Conservation (phyloP, 768 basidiomycete genomes). For the Leccinum uliginosum region DNA sequence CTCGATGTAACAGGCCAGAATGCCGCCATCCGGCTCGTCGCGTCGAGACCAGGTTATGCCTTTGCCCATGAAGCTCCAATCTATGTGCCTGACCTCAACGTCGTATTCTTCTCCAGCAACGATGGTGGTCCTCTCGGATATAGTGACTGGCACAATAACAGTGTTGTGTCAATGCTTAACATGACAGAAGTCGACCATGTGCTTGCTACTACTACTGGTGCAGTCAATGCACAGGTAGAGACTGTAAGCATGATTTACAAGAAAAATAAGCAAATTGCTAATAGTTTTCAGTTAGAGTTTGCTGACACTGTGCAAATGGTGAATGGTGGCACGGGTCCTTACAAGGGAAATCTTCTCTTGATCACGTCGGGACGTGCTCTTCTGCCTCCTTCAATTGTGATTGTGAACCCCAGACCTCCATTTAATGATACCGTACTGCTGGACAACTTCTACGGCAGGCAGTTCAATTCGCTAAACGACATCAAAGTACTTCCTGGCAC, state of each 20-base stretch:
- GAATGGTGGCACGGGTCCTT: conserved; percentile 65
- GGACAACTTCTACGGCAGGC: conserved; percentile 76
- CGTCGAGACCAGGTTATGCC: conserved; percentile 58
- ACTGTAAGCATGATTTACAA: conserved; percentile 23
- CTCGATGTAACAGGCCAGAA: conserved; percentile 52
- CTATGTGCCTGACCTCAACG: conserved; percentile 57
- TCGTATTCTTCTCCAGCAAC: conserved; percentile 70
- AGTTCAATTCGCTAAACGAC: conserved; percentile 83
- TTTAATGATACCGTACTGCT: conserved; percentile 66
- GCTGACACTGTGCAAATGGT: conserved; percentile 63
- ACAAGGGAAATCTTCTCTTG: conserved; percentile 53
- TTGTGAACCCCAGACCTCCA: conserved; percentile 61
- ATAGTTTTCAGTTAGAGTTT: conserved; percentile 46
- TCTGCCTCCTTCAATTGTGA: conserved; percentile 56
- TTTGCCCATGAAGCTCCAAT: conserved; percentile 81
- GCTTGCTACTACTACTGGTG: conserved; percentile 30
- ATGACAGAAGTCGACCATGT: conserved; percentile 52
- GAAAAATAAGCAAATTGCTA: neutral
- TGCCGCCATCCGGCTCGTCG: conserved; percentile 58
- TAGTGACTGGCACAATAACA: conserved; percentile 63
- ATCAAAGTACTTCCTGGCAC: conserved; percentile 66
- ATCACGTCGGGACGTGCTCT: conserved; percentile 63
- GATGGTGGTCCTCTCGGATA: conserved; percentile 63
- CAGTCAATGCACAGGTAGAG: conserved; percentile 49
- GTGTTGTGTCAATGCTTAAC: conserved; percentile 56